A percentile compares a stretch with the other conserved stretches of the same genome.
These are phyloP conservation scores for Rasamsonia emersonii DNA, from an alignment of 2,329 filamentous ascomycete genomes.

Conservation along the genomic window DNA sequence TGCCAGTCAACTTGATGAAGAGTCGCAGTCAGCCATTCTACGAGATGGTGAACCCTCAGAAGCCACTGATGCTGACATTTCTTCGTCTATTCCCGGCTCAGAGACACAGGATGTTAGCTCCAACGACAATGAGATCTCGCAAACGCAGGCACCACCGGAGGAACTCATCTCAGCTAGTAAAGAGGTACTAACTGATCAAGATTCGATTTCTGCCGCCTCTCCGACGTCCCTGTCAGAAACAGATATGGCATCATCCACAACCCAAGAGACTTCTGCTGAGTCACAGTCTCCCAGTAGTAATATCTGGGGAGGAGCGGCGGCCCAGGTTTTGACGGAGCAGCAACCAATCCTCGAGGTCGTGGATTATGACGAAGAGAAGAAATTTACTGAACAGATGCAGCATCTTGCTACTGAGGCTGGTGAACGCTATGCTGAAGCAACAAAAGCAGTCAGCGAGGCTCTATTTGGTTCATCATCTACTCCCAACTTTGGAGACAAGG, in stretches of 20 bases:
- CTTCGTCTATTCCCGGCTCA: no score
- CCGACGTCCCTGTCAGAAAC: not conserved
- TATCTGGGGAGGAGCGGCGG: constrained; percentile 47
- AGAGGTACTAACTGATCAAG: no score
- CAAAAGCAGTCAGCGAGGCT: constrained; percentile 49
- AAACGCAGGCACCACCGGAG: no score
- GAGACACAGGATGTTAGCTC: not conserved
- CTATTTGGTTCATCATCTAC: constrained; percentile 38
- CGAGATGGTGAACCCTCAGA: constrained; percentile 7
- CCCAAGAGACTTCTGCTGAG: no score
- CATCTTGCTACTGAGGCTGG: constrained; percentile 44
- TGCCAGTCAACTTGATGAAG: constrained; percentile 6
- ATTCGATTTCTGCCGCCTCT: no score
- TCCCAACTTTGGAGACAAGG: constrained; percentile 41
- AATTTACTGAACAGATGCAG: constrained; percentile 44
- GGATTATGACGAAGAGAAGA: constrained; percentile 39
- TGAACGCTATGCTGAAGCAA: constrained; percentile 46
- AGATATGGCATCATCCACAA: no score
- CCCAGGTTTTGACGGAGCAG: constrained; percentile 40
- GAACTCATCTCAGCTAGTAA: no score
- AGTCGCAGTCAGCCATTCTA: constrained; percentile 9
- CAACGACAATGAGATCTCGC: no score
- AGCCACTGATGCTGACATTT: constrained; percentile 7
- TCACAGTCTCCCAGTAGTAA: constrained; percentile 31
- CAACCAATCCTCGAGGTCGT: constrained; percentile 43